A percentile compares a stretch with the other conserved stretches of the same genome.
Evolutionary conservation across 192 early-diverging fungal species (phyloP).

Genomic region (Coemansia umbellata): DNA sequence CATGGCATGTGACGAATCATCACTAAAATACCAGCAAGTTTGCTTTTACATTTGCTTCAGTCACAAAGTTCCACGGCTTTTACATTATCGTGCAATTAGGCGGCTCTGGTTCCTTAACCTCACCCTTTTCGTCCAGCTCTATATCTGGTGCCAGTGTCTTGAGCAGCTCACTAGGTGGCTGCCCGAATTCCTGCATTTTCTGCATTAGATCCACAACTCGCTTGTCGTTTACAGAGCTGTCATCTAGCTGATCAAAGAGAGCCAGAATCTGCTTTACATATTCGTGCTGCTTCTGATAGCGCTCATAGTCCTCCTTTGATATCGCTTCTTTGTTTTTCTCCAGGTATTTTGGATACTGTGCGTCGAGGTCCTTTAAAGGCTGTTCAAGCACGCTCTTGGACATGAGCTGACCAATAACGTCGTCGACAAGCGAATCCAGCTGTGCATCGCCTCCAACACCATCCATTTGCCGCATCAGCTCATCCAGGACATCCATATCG

Average conservation of each 20-base stretch:
- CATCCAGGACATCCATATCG: constrained; percentile 77
- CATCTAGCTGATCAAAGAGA: constrained; percentile 65
- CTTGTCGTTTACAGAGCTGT: constrained; percentile 58
- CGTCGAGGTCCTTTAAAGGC: constrained; percentile 87
- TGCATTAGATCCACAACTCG: constrained; percentile 93
- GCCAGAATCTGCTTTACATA: constrained; percentile 77
- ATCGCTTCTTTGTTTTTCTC: constrained; percentile 71
- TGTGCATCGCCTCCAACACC: constrained; percentile 68
- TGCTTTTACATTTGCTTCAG: neutral
- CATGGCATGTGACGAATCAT: too few species aligned
- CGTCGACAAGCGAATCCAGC: constrained; percentile 82
- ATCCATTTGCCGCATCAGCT: constrained; percentile 83
- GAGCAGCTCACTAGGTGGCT: constrained; percentile 88
- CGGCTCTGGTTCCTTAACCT: constrained; percentile 59
- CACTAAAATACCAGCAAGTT: neutral
- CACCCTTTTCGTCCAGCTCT: constrained; percentile 72
- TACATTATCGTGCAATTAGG: constrained; percentile 39
- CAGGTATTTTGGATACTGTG: constrained; percentile 88
- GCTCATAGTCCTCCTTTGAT: constrained; percentile 63
- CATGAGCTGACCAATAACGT: constrained; percentile 89
- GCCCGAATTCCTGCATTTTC: constrained; percentile 95
- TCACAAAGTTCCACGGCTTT: neutral
- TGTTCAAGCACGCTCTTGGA: constrained; percentile 92
- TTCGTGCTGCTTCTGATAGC: constrained; percentile 74
- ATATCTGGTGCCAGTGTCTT: constrained; percentile 89